These are phyloP conservation scores for Calonectria leucothoes DNA, from an alignment of 2,329 filamentous ascomycete species.

Conservation along the genomic window DNA sequence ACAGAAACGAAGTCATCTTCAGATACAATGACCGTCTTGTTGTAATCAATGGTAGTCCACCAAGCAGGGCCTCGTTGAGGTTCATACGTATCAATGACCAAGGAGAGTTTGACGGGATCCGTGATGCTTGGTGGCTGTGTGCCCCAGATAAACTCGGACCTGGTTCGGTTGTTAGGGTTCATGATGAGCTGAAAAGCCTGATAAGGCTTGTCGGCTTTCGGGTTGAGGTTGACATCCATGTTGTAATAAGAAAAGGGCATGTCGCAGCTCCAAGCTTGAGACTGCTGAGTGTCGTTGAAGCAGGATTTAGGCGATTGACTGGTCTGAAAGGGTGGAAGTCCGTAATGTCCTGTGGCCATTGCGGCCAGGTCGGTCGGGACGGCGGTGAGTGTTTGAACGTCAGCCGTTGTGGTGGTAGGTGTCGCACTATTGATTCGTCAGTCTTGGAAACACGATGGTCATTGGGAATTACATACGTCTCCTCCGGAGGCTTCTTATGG, in stretches of 20 bases:
- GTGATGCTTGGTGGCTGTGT: slow-evolving; percentile 62
- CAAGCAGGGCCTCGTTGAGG: slow-evolving; percentile 64
- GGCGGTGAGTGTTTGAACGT: slow-evolving; percentile 63
- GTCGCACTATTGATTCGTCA: slow-evolving; percentile 23
- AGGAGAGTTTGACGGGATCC: slow-evolving; percentile 51
- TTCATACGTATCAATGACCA: slow-evolving; percentile 66
- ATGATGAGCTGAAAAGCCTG: slow-evolving; percentile 55
- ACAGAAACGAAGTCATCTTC: slow-evolving; percentile 52
- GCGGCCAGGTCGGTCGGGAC: slow-evolving; percentile 62
- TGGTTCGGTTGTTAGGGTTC: slow-evolving; percentile 52
- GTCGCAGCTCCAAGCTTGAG: slow-evolving; percentile 73
- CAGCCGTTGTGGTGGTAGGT: slow-evolving; percentile 52
- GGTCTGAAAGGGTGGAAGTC: slow-evolving; percentile 65
- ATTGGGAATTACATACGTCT: neutral
- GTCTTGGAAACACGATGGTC: neutral
- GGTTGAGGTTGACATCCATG: slow-evolving; percentile 52
- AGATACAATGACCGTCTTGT: slow-evolving; percentile 67
- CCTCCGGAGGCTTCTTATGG: slow-evolving; percentile 28
- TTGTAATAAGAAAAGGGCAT: slow-evolving; percentile 59
- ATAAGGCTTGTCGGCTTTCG: slow-evolving; percentile 38
- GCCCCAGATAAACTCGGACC: slow-evolving; percentile 61
- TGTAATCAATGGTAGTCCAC: slow-evolving; percentile 63
- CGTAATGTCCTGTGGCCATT: slow-evolving; percentile 66
- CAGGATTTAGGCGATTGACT: slow-evolving; percentile 65
- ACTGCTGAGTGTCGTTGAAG: slow-evolving; percentile 65